Conservation (phyloP, 441 rosid genomes). For the Erodium moschatum region DNA sequence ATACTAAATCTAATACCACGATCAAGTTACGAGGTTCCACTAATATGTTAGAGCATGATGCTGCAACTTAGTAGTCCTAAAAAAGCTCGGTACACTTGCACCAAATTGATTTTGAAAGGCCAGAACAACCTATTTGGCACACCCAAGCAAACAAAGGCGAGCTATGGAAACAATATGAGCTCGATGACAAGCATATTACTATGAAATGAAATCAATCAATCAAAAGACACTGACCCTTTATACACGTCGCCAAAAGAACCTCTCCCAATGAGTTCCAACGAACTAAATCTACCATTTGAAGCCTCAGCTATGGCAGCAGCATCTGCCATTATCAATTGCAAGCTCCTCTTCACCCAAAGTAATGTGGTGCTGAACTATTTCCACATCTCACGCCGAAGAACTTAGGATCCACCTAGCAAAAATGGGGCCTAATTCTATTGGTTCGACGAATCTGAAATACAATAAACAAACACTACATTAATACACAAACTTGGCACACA, state of each 20-base stretch:
- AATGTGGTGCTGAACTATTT: constrained; percentile 6
- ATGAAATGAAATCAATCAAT: constrained; percentile 16
- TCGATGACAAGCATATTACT: constrained; percentile 1
- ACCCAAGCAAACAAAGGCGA: not conserved
- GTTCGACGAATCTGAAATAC: constrained; percentile 24
- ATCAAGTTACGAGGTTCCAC: too few relatives aligned
- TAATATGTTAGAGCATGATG: too few relatives aligned
- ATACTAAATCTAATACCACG: too few relatives aligned
- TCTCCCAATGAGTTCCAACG: constrained; percentile 79
- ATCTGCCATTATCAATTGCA: constrained; percentile 57
- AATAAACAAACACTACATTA: constrained; percentile 8
- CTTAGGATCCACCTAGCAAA: constrained; percentile 17
- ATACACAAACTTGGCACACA: constrained; percentile 4
- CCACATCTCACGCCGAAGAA: constrained; percentile 22
- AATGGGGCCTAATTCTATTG: constrained; percentile 11
- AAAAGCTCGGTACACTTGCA: not conserved
- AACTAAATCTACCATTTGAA: constrained; percentile 72
- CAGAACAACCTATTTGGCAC: not conserved
- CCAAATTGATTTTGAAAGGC: not conserved
- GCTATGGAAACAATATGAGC: not conserved
- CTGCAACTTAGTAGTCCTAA: not conserved
- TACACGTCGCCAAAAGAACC: constrained; percentile 98
- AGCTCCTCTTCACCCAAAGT: constrained; percentile 18
- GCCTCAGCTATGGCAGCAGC: constrained; percentile 75
- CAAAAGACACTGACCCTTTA: constrained; percentile 67